A percentile compares a stretch with the other conserved stretches of the same genome.
Evolutionary conservation across 2,329 filamentous ascomycete genomes (phyloP).

Genomic region (Fusarium buharicum): DNA sequence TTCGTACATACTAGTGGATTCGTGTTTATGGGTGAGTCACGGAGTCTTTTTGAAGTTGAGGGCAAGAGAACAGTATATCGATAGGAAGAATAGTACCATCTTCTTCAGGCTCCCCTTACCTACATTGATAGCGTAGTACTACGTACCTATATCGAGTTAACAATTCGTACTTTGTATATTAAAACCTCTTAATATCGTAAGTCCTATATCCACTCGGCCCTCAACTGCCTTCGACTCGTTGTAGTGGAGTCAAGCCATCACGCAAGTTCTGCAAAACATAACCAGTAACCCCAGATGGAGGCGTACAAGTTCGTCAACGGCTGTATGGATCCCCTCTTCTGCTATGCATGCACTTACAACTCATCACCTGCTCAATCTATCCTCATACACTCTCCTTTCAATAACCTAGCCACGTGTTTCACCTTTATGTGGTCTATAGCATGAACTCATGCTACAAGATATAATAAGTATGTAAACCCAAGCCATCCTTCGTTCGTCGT

Average conservation of each 20-base stretch:
- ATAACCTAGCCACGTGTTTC: not conserved
- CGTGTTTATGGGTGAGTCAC: not conserved
- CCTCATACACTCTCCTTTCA: not conserved
- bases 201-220: not conserved
- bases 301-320: conserved; percentile 1
- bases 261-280: conserved; percentile 1
- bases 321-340: conserved; percentile 1
- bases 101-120: not conserved
- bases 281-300: not conserved
- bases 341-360: conserved; percentile 2
- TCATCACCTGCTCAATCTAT: not conserved
- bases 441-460: conserved; percentile 4
- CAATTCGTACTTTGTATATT: no score
- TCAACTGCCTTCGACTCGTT: not conserved
- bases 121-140: no score
- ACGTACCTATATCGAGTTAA: no score
- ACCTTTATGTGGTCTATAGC: not conserved
- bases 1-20: not conserved
- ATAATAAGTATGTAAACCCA: conserved; percentile 17
- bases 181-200: not conserved
- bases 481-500: conserved; percentile 2
- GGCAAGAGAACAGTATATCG: conserved; percentile 1
- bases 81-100: not conserved
- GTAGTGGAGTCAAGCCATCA: not conserved
- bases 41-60: not conserved